These are phyloP conservation scores for Paxillus ammoniavirescens DNA, from an alignment of 768 basidiomycete species.

Conservation along the genomic window DNA sequence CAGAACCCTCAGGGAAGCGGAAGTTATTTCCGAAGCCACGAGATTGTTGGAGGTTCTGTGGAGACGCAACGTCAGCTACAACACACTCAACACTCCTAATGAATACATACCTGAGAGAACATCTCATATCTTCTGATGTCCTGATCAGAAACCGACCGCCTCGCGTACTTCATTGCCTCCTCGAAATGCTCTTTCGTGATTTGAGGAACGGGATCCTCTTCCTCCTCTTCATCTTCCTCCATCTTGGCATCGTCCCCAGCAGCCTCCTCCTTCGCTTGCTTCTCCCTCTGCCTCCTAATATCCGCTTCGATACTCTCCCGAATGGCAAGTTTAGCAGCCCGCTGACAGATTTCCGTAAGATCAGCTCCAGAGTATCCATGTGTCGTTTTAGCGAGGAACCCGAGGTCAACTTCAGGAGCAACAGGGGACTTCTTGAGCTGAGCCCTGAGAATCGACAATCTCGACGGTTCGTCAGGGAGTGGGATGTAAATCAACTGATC, in stretches of 20 bases:
- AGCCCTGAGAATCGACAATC: slow-evolving; percentile 88
- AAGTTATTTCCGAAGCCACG: slow-evolving; percentile 93
- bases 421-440: slow-evolving; percentile 91
- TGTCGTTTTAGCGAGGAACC: slow-evolving; percentile 86
- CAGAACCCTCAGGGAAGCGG: slow-evolving; percentile 90
- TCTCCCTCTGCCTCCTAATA: slow-evolving; percentile 75
- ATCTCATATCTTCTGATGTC: slow-evolving; percentile 99
- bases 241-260: slow-evolving; percentile 57
- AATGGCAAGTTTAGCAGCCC: slow-evolving; percentile 96
- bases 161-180: slow-evolving; percentile 97
- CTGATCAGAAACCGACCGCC: slow-evolving; percentile 93
- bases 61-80: not conserved
- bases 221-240: slow-evolving; percentile 68
- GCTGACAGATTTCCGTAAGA: slow-evolving; percentile 98
- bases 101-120: slow-evolving; percentile 76
- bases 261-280: slow-evolving; percentile 76
- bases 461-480: slow-evolving; percentile 90
- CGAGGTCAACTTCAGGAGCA: slow-evolving; percentile 75
- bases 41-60: slow-evolving; percentile 84
- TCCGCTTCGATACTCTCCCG: slow-evolving; percentile 93
- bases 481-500: slow-evolving; percentile 99
- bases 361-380: slow-evolving; percentile 99
- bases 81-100: not conserved
- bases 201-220: slow-evolving; percentile 87
- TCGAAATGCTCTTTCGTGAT: slow-evolving; percentile 95